Evolutionary conservation across 768 basidiomycete genomes (phyloP), one percentile per base, ranked within the genome.

Genomic region (Floccularia luteovirens): DNA sequence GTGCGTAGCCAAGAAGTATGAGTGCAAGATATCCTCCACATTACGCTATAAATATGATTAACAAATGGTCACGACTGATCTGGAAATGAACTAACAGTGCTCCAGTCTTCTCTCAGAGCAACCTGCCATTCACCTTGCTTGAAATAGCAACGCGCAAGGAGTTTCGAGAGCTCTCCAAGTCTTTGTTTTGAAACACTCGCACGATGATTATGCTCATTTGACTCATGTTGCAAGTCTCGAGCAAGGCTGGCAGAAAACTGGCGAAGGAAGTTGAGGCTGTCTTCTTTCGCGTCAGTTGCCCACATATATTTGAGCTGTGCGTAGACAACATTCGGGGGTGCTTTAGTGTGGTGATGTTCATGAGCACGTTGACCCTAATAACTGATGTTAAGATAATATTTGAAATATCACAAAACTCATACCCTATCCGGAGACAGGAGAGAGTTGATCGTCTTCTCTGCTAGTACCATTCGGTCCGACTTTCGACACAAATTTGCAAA

Each of bases 401-500:
- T 2, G 2, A 22, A n/a, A 35, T 20, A 24, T 2, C 38, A 36
- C 27, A 31, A 5, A 14, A 27, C 42, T 51, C 71, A 34, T 48
- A 82, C 77, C 50, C 76, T 64, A 39, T 85, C 84, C 3, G 84
- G 82, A 7, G 84, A 80, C 22, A 96, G 66, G 1, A 99, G 62
- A 0, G 91, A 94, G 47, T 92, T 89, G 52, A 99, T 85, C 0
- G 94, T 96, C 64, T 98, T 98, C 50, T 97, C 92, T 0, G 94
- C 93, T 36, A 99, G 66, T n/a, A 76, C 74, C 77, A 98, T 89
- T 4, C 96, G 80, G 36, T 94, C 91, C 13, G 79, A 87, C 62
- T 94, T 94, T 38, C 96, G 88, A 56, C 96, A 98, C 1, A 98
- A 68, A 52, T 99, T 98, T 2, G 94, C 90, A 54, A 99, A 97